These are phyloP conservation scores for Neurospora sp. DNA, from an alignment of 495 filamentous ascomycete species.

Conservation along the genomic window DNA sequence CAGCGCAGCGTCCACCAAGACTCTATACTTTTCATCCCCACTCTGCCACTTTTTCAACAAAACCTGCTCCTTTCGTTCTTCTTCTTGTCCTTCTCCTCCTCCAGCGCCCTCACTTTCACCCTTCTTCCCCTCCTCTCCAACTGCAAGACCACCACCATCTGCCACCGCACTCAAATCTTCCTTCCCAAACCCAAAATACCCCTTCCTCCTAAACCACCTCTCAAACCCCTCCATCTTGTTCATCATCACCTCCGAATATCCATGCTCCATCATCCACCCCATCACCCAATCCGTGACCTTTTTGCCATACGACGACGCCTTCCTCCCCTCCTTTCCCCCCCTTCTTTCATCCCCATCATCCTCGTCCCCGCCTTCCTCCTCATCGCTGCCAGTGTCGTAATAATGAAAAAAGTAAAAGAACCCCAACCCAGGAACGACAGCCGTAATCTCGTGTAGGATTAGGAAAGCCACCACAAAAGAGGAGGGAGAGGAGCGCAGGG, in stretches of 20 bases:
- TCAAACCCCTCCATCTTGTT: slow-evolving; percentile 37
- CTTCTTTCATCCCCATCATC: not conserved
- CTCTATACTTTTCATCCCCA: slow-evolving; percentile 35
- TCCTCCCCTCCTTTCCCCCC: not conserved
- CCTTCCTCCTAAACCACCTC: slow-evolving; percentile 33
- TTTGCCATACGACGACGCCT: not conserved
- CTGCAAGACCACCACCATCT: too few species aligned
- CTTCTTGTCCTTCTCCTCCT: not conserved
- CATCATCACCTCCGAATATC: slow-evolving; percentile 21
- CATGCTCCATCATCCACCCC: slow-evolving; percentile 29
- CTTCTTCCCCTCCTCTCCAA: slow-evolving; percentile 6
- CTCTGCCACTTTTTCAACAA: slow-evolving; percentile 17
- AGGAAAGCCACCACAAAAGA: slow-evolving; percentile 82
- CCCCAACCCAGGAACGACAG: slow-evolving; percentile 66
- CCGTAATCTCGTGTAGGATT: slow-evolving; percentile 84
- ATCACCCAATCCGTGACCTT: slow-evolving; percentile 10
- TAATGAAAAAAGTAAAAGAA: slow-evolving; percentile 72
- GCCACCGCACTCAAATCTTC: slow-evolving; percentile 6
- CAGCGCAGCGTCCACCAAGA: slow-evolving; percentile 63
- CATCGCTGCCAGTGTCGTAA: slow-evolving; percentile 16
- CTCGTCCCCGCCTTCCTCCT: not conserved
- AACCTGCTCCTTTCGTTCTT: not conserved
- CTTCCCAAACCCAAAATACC: slow-evolving; percentile 36
- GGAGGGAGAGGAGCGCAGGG: slow-evolving; percentile 63
- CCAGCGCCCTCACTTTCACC: slow-evolving; percentile 6